phyloP scores from a whole-genome alignment of 2,329 filamentous ascomycete species.

The Periconia sp. region DNA sequence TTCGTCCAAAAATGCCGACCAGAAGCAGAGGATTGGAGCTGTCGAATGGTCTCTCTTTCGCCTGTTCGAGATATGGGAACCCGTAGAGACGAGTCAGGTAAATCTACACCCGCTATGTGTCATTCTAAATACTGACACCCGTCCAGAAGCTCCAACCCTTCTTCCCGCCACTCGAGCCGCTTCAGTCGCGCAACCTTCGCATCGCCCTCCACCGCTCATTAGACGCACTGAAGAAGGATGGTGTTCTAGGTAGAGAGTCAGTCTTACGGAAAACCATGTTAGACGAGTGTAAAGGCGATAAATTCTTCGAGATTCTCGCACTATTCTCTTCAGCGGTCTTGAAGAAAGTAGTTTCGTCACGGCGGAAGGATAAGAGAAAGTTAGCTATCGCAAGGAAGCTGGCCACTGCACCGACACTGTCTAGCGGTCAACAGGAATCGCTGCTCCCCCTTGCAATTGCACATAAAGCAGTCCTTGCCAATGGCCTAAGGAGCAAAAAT shows the following conservation, averaged over 20 bases:
- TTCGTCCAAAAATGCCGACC: conserved; percentile 71
- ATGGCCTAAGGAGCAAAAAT: conserved; percentile 65
- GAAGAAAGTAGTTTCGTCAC: conserved; percentile 66
- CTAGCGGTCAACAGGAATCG: conserved; percentile 39
- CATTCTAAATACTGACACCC: conserved; percentile 3
- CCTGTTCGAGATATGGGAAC: conserved; percentile 84
- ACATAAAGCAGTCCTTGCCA: conserved; percentile 71
- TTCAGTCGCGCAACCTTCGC: conserved; percentile 90
- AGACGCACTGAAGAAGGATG: conserved; percentile 86
- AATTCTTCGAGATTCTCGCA: conserved; percentile 84
- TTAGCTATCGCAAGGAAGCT: conserved; percentile 57
- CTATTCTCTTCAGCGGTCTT: conserved; percentile 84
- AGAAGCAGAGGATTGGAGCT: conserved; percentile 80
- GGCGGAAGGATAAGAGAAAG: conserved; percentile 48
- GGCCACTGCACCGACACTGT: conserved; percentile 49
- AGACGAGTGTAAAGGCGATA: conserved; percentile 92
- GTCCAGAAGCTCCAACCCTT: conserved; percentile 82
- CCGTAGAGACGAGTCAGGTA: conserved; percentile 75
- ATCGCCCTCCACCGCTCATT: conserved; percentile 81
- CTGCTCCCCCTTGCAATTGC: conserved; percentile 74
- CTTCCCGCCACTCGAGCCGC: conserved; percentile 87
- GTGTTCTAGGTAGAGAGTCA: conserved; percentile 77
- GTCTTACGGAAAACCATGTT: conserved; percentile 93
- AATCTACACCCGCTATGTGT: neutral
- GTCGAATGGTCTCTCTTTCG: conserved; percentile 93